Evolutionary conservation across 2,329 filamentous ascomycete genomes (phyloP), one percentile per base, ranked within the genome.

Genomic region (Ceratocystis albifundus): DNA sequence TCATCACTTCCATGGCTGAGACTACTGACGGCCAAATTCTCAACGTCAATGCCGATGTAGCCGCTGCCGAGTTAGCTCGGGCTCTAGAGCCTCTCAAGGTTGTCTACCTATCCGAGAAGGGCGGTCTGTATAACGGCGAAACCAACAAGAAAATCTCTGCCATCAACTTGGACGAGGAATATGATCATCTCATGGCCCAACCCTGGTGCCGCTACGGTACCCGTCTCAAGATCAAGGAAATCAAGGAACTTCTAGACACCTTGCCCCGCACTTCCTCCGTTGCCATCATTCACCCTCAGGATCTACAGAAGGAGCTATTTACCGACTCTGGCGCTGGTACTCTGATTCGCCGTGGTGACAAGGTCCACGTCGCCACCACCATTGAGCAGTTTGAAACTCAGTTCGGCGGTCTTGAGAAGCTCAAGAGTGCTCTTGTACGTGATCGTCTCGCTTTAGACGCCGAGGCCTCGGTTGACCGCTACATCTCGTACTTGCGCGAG

Each of bases 41-140:
- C 70, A 99, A 99, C 74, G 94, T 99, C 75, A 99, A 99, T 73
- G 94, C 94, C 45, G 94, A 99, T 76, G 93, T 96, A 69, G 93
- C 93, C 45, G 94, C 94, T 36, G 92, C 92, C 70, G 93, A 96
- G 78, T 81, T 99, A 69, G 93, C 94, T 28, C 87, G 90, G 68
- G 85, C 89, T 66, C 80, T 99, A 65, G 87, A 97, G 77, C 94
- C 94, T 30, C 80, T 97, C 72, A 99, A 99, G 84, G 93, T 97
- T 69, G 92, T 99, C 68, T 99, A 96, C 75, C 82, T 97, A n/a
- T 95, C 91, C 4, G 94, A 99, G 79, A 97, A 97, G 82, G 94
- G 94, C 62, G 94, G 93, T 6, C 79, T 99, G 44, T 96, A 96
- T 77, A 90, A 97, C 74, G 92, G 91, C 68, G 89, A 96, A 70